Conservation (phyloP, 2,329 filamentous ascomycete species). For the Emergomyces orientalis region DNA sequence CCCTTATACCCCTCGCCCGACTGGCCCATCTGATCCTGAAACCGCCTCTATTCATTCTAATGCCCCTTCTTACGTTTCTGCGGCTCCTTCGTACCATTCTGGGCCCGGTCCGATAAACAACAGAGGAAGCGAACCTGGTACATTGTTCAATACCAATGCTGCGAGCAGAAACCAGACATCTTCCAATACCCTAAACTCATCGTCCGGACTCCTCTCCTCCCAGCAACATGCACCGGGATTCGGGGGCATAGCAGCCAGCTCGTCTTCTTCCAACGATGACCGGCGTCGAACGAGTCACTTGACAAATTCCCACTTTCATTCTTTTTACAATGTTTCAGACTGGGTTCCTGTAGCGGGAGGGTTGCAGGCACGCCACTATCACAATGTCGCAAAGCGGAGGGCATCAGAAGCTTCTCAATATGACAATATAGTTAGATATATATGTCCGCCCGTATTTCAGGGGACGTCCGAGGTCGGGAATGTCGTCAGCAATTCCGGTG, state of each 20-base stretch:
- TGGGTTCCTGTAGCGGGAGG: conserved; percentile 50
- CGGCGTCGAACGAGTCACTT: conserved; percentile 14
- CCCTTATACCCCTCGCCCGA: conserved; percentile 15
- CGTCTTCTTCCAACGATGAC: conserved; percentile 13
- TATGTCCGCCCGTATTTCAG: conserved; percentile 20
- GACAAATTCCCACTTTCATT: conserved; percentile 26
- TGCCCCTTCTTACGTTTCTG: conserved; percentile 60
- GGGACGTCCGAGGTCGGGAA: background rate
- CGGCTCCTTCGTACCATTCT: conserved; percentile 56
- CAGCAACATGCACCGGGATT: conserved; percentile 43
- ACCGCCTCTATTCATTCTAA: conserved; percentile 57
- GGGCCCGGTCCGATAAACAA: conserved; percentile 11
- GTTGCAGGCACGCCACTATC: conserved; percentile 52
- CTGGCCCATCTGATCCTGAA: conserved; percentile 45
- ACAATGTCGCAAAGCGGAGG: conserved; percentile 55
- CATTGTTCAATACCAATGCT: conserved; percentile 31
- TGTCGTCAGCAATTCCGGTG: background rate
- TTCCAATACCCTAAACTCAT: background rate
- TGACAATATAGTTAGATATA: conserved; percentile 17
- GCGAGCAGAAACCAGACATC: conserved; percentile 12
- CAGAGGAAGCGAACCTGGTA: conserved; percentile 8
- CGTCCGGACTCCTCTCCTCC: conserved; percentile 14
- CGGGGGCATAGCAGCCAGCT: conserved; percentile 17
- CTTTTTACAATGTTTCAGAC: conserved; percentile 48
- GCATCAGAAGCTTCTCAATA: conserved; percentile 32